Percentiles rank a stretch among this genome's conserved stretches.
Evolutionary conservation across 2,329 filamentous ascomycete species (phyloP).

Genomic region (Mycosphaerelloides madeirae): DNA sequence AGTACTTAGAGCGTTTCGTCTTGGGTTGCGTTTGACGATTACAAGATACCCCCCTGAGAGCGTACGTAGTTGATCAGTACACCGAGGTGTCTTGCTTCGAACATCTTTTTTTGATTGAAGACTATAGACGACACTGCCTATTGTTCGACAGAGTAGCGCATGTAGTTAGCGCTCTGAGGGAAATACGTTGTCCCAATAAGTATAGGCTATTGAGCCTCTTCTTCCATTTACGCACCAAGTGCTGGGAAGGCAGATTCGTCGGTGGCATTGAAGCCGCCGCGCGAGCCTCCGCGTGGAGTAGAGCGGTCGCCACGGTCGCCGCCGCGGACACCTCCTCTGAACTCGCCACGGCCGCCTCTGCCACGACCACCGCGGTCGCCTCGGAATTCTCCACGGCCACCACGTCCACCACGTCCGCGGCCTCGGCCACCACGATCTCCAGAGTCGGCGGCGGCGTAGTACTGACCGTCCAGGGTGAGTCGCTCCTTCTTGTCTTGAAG

Average conservation of each 20-base stretch:
- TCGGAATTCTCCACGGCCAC: conserved; percentile 38
- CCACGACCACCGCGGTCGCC: conserved; percentile 41
- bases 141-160: conserved; percentile 1
- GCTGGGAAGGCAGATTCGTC: conserved; percentile 33
- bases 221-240: conserved; percentile 28
- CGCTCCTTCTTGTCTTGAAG: conserved; percentile 80
- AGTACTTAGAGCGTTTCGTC: background rate
- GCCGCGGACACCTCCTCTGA: conserved; percentile 30
- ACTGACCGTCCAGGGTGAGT: conserved; percentile 79
- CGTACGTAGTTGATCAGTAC: no score
- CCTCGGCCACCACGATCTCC: conserved; percentile 53
- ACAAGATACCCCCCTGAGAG: no score
- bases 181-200: background rate
- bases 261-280: conserved; percentile 28
- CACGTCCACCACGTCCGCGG: conserved; percentile 46
- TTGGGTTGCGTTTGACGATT: no score
- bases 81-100: no score
- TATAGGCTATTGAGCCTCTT: no score
- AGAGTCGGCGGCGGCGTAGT: conserved; percentile 50
- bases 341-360: conserved; percentile 34
- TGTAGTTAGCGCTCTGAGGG: background rate
- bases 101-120: background rate
- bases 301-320: conserved; percentile 28
- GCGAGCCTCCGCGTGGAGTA: conserved; percentile 17
- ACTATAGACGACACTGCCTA: background rate